These are phyloP conservation scores for Tetrahymena malaccensis DNA, from an alignment of 73 alveolate species.

Conservation along the genomic window DNA sequence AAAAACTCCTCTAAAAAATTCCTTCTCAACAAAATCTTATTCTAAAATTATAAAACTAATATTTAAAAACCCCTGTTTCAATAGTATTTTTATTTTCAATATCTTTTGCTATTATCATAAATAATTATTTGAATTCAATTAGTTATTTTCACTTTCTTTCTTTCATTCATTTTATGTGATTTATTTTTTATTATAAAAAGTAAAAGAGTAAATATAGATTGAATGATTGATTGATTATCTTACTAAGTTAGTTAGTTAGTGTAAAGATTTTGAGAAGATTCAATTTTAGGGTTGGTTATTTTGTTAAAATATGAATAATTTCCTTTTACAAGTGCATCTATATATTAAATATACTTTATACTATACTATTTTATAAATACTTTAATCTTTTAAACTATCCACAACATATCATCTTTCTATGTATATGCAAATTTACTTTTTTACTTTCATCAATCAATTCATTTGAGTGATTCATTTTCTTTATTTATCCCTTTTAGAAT, in stretches of 20 bases:
- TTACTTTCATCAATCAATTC: too few relatives aligned
- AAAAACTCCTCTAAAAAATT: not conserved
- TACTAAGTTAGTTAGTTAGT: not conserved
- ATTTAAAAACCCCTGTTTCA: not conserved
- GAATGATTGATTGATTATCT: not conserved
- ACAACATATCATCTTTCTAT: not conserved
- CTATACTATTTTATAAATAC: not conserved
- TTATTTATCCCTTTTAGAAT: too few relatives aligned
- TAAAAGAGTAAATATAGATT: not conserved
- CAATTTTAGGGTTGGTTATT: not conserved
- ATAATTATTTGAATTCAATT: not conserved
- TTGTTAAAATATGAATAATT: too few relatives aligned
- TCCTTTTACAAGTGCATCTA: not conserved
- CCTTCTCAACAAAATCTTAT: not conserved
- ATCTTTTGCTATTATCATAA: not conserved
- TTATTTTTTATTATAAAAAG: not conserved
- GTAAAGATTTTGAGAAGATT: not conserved
- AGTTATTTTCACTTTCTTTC: not conserved
- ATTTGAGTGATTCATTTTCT: not conserved
- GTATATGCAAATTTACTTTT: too few relatives aligned
- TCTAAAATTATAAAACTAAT: not conserved
- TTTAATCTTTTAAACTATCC: too few relatives aligned
- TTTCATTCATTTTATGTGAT: not conserved
- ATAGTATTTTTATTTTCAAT: not conserved
- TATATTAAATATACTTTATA: too few relatives aligned